Base-by-base conservation (phyloP, 2,329 filamentous ascomycete species). In the Emergomyces africanus region DNA sequence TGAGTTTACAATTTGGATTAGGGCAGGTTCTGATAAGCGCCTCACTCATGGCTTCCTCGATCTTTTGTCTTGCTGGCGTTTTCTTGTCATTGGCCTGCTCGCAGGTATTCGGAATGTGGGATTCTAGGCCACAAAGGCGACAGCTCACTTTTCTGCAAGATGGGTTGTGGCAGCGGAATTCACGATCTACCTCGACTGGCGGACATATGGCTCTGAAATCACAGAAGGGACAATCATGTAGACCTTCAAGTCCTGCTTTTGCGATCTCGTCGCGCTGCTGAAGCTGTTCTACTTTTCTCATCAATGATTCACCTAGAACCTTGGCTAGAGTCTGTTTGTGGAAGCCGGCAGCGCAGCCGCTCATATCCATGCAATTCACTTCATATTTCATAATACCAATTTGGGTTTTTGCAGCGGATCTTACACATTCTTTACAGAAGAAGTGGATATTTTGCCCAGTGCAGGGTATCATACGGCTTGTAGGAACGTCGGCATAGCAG, bases 11-110 rank as follows among this genome's bases (percentile, higher is more conserved):
- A 62, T 76, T 77, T 62, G 75, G 67, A 57, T 76, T 78, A 60
- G 77, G 70, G 57, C 90, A 95, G 33, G 77, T 83, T 23, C 90
- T 82, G 58, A 95, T 87, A 64, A 95, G 67, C 1, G 90, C 90
- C 18, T 81, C 79, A 2, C 87, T 89, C 87, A 91, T 92, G 23
- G 89, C 89, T 69, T 95, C 89, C 70, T 95, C 90, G 35, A 95
- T 82, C 3, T 77, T 71, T 63, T 86, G 87, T 18, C 87, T 82
- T 20, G 81, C 77, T 3, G 80, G 79, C 8, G 84, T 68, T 0
- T 84, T 83, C 44, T 78, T 79, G 1, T 89, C 83, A 23, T 72
- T 76, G 42, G 78, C 80, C 67, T 94, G 86, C 39, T 83, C 80
- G 65, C 90, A 95, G 0, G 79, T 84, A 62, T 82, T 78, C 0